Conservation (phyloP, 2,329 filamentous ascomycete species). For the Beauveria pseudobassiana region DNA sequence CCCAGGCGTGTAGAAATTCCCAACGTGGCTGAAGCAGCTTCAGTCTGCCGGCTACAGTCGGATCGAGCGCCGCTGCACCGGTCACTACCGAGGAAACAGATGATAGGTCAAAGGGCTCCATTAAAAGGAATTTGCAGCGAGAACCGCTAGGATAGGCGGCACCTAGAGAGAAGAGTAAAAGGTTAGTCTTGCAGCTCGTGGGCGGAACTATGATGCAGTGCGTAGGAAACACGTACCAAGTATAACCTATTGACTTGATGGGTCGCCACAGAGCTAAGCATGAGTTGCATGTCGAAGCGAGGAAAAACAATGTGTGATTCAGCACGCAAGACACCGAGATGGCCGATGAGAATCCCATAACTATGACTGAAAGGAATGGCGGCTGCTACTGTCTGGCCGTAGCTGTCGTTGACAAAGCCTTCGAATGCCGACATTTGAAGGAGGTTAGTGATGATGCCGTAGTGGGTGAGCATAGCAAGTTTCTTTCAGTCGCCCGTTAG, state of each 20-base stretch:
- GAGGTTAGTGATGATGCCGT: slow-evolving; percentile 7
- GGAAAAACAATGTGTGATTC: background rate
- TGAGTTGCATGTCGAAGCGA: slow-evolving; percentile 5
- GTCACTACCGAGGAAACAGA: background rate
- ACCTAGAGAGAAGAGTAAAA: background rate
- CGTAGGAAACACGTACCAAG: background rate
- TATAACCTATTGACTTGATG: slow-evolving; percentile 4
- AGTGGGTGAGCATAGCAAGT: slow-evolving; percentile 1
- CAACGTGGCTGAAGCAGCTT: background rate
- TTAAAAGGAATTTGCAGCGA: background rate
- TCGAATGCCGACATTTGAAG: background rate
- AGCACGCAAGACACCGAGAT: background rate
- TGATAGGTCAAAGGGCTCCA: slow-evolving; percentile 3
- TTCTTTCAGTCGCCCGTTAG: background rate
- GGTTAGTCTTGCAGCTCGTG: background rate
- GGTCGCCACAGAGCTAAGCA: background rate
- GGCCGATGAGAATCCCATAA: background rate
- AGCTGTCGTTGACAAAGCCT: background rate
- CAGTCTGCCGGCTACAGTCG: background rate
- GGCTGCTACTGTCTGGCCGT: background rate
- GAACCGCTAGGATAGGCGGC: background rate
- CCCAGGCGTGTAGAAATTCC: slow-evolving; percentile 4
- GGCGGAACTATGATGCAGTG: background rate
- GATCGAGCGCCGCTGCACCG: slow-evolving; percentile 1
- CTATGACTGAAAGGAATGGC: slow-evolving; percentile 3